Percentiles rank a stretch among this genome's conserved stretches.
These are phyloP conservation scores for Arthonia radiata DNA, from an alignment of 495 filamentous ascomycete species.

Conservation along the genomic window DNA sequence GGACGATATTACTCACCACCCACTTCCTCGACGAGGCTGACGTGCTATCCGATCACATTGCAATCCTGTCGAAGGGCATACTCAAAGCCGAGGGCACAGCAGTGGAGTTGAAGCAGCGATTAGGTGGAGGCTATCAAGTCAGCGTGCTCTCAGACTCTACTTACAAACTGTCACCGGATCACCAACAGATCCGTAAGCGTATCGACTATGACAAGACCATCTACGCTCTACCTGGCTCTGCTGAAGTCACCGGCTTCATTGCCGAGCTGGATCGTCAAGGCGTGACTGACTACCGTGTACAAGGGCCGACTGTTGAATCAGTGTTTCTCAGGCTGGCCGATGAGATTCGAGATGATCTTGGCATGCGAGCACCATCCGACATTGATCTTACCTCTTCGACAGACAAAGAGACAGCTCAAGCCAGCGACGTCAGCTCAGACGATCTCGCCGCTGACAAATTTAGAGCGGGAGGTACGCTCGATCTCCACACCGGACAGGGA, in stretches of 20 bases:
- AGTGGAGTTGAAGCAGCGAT: conserved; percentile 42
- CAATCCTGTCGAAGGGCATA: conserved; percentile 47
- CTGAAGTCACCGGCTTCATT: conserved; percentile 39
- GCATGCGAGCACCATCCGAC: neutral
- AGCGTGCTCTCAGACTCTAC: no score
- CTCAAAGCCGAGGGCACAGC: conserved; percentile 50
- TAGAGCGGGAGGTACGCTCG: no score
- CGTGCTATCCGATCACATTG: conserved; percentile 51
- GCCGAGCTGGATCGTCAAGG: conserved; percentile 32
- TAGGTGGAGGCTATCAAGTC: conserved; percentile 54
- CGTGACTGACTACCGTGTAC: conserved; percentile 47
- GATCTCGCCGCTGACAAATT: no score
- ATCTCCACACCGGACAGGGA: conserved; percentile 40
- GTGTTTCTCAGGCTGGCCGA: conserved; percentile 67
- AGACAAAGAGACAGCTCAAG: conserved; percentile 5
- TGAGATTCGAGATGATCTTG: conserved; percentile 20
- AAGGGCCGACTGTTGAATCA: conserved; percentile 67
- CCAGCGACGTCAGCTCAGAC: conserved; percentile 7
- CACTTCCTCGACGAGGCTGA: conserved; percentile 67
- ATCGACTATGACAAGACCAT: conserved; percentile 36
- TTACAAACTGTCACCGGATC: conserved; percentile 27
- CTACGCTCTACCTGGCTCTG: conserved; percentile 38
- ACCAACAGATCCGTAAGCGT: conserved; percentile 30
- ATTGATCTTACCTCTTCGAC: conserved; percentile 1
- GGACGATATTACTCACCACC: conserved; percentile 66